Conservation (phyloP, 1,139 yeast genomes). For the Scheffersomyces illinoinensis region DNA sequence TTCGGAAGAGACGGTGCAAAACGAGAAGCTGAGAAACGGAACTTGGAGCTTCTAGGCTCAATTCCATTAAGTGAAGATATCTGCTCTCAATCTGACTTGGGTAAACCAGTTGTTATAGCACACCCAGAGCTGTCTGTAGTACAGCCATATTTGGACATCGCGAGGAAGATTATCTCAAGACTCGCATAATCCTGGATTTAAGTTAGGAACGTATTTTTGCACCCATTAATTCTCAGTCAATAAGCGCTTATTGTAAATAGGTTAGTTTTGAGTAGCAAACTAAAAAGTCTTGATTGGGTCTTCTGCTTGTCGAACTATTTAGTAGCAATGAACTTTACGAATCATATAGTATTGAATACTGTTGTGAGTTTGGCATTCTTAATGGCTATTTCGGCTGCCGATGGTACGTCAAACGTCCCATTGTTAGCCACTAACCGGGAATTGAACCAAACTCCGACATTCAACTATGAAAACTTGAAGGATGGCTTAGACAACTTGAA, state of each 20-base stretch:
- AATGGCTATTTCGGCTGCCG: not conserved
- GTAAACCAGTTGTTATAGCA: slow-evolving; percentile 61
- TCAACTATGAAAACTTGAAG: slow-evolving; percentile 5
- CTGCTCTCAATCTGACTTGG: slow-evolving; percentile 60
- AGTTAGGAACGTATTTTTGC: not conserved
- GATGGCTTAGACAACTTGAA: slow-evolving; percentile 11
- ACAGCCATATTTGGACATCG: slow-evolving; percentile 47
- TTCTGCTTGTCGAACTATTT: not conserved
- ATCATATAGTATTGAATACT: not conserved
- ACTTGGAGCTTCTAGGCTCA: slow-evolving; percentile 58
- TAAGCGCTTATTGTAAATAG: not conserved
- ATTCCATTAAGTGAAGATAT: slow-evolving; percentile 70
- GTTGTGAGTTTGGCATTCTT: not conserved
- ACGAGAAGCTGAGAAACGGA: slow-evolving; percentile 54
- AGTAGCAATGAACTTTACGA: not conserved
- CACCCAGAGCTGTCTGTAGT: slow-evolving; percentile 39
- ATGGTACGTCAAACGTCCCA: not conserved
- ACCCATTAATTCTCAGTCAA: not conserved
- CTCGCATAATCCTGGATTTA: slow-evolving; percentile 6
- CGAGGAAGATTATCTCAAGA: slow-evolving; percentile 24
- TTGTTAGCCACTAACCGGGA: not conserved
- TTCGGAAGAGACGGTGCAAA: slow-evolving; percentile 72
- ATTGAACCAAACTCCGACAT: not conserved
- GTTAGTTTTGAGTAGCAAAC: not conserved
- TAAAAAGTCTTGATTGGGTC: not conserved